Base-by-base conservation (phyloP, 331 rosid species). In the Quercus phellos region DNA sequence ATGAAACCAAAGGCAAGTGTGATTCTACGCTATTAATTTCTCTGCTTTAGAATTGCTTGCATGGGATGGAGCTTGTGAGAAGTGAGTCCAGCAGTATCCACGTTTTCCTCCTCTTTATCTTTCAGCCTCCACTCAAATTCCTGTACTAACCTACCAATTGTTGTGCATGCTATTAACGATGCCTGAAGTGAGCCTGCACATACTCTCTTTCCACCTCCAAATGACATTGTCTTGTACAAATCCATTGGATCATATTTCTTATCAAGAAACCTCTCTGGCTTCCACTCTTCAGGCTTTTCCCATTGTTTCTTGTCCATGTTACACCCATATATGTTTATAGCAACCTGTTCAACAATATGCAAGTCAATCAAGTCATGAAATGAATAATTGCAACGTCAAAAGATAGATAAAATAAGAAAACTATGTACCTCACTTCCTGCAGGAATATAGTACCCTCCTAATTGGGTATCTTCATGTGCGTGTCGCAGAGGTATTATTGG, bases 171-270 rank as follows among this genome's bases (percentile, higher is more conserved):
- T 55, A 92, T 90, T 78, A 88, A 73, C 87, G 71, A 74, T 17
- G 97, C 97, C 81, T 90, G 97, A 73, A 90, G 91, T 32, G 91
- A 79, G 18, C 98, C 99, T 2, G 97, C 90, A 55, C 98, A 92
- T 27, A 72, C 88, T 84, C 98, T 88, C 90, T 90, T 91, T 71
- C 99, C 99, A 18, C 88, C 91, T 68, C 98, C 97, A 76, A 94
- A 94, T 1, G 99, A 90, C 98, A 94, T 92, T 4, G 98, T 94
- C 87, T 92, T 94, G 85, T 89, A 76, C 87, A 94, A 60, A 81
- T 94, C 98, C 74, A 55, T 60, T 0, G 83, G 55, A 13, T 90
- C 98, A 58, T 83, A 88, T 64, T 87, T 88, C 70, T 82, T 84
- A 8, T 89, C 92, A 8, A 92, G 81, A 84, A 94, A 94, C 68